Conservation (phyloP, 768 basidiomycete species). For the Mycena latifolia region DNA sequence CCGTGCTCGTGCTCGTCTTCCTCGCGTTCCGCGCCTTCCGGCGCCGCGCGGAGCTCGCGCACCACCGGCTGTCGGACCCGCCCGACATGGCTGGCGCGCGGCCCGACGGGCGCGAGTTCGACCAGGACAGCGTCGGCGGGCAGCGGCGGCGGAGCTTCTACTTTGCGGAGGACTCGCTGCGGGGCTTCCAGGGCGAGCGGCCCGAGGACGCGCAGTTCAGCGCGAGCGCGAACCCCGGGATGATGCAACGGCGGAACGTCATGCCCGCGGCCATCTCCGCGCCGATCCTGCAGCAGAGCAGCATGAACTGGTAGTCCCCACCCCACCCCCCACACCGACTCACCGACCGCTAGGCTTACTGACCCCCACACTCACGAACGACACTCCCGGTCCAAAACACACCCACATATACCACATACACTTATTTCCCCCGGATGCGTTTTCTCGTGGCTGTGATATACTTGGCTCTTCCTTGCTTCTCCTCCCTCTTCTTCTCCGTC, state of each 20-base stretch:
- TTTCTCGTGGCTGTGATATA: conserved; percentile 21
- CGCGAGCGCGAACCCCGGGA: conserved; percentile 44
- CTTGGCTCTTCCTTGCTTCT: background rate
- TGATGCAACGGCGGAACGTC: conserved; percentile 72
- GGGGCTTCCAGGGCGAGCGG: conserved; percentile 62
- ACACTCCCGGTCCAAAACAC: conserved; percentile 18
- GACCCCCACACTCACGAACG: background rate
- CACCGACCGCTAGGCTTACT: too few relatives aligned
- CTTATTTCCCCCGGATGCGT: conserved; percentile 12
- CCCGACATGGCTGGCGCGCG: conserved; percentile 57
- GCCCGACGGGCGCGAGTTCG: conserved; percentile 80
- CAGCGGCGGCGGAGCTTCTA: conserved; percentile 85
- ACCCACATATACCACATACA: conserved; percentile 26
- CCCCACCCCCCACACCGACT: too few relatives aligned
- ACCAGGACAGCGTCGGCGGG: conserved; percentile 80
- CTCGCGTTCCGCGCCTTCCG: conserved; percentile 79
- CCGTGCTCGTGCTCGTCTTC: conserved; percentile 77
- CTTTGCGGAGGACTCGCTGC: conserved; percentile 86
- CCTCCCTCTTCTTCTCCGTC: background rate
- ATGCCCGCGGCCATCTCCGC: conserved; percentile 76
- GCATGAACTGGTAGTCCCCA: conserved; percentile 82
- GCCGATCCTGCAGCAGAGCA: conserved; percentile 84
- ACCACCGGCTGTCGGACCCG: conserved; percentile 77
- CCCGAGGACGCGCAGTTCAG: conserved; percentile 49
- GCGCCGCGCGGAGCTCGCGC: conserved; percentile 75